Percentiles rank a stretch among this genome's conserved stretches.
phyloP scores from a whole-genome alignment of 2,329 filamentous ascomycete species.

The Diaporthe sp. region DNA sequence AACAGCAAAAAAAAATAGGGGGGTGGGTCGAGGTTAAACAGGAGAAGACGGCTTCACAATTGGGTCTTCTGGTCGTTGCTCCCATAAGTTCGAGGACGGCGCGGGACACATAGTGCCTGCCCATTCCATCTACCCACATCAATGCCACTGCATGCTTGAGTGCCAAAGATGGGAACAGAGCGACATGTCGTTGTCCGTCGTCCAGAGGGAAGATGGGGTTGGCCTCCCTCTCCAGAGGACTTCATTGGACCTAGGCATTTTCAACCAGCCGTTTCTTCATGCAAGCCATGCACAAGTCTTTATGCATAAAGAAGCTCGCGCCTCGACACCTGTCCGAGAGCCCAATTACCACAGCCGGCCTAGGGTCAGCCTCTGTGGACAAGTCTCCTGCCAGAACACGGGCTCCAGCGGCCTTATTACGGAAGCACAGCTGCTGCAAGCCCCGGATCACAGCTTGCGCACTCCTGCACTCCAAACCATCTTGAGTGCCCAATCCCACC shows the following conservation, averaged over 20 bases:
- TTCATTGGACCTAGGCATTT: not conserved
- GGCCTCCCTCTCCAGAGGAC: not conserved
- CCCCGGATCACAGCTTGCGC: not conserved
- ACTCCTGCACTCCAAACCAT: not conserved
- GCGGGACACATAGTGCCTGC: not conserved
- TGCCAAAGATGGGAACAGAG: not conserved
- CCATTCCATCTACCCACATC: not conserved
- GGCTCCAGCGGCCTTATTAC: not conserved
- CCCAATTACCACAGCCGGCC: not conserved
- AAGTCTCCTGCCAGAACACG: not conserved
- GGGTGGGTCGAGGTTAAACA: not conserved
- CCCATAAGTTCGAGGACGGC: not conserved
- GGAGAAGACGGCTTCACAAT: not conserved
- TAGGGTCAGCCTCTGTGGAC: not conserved
- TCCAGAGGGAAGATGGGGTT: not conserved
- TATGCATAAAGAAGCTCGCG: not conserved
- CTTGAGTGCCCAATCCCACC: slow-evolving; percentile 13
- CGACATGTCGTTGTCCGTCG: not conserved
- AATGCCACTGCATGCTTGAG: not conserved
- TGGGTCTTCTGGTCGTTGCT: not conserved
- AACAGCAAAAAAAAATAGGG: too few relatives aligned
- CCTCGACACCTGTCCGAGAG: not conserved
- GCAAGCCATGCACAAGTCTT: not conserved
- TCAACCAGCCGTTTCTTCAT: not conserved
- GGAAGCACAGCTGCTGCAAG: not conserved